Conservation (phyloP, 371 early-diverging fungal species). For the Mucor irregularis region DNA sequence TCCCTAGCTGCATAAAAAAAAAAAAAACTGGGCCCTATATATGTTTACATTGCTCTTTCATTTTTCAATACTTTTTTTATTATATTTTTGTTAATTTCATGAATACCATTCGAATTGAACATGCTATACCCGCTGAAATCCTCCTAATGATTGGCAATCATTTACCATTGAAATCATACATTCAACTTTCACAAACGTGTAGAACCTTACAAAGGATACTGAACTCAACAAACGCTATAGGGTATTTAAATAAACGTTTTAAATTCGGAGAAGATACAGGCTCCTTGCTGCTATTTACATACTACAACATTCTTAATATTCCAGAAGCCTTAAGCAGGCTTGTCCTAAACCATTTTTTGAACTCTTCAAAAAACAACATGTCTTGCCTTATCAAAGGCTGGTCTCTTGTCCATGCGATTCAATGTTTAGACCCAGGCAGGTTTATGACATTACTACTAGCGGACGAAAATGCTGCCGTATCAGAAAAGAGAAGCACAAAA, state of each 20-base stretch:
- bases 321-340: not conserved
- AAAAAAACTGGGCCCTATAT: not conserved
- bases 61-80: not conserved
- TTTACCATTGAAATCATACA: constrained; percentile 14
- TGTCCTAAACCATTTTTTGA: not conserved
- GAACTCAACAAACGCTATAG: constrained; percentile 4
- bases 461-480: not conserved
- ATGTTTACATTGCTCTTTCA: not conserved
- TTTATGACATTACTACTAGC: not conserved
- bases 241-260: constrained; percentile 19
- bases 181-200: constrained; percentile 21
- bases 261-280: constrained; percentile 18
- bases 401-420: constrained; percentile 16
- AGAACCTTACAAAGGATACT: constrained; percentile 5
- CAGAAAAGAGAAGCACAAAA: not conserved
- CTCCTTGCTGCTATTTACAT: constrained; percentile 15
- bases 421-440: constrained; percentile 1
- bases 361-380: not conserved
- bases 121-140: constrained; percentile 16
- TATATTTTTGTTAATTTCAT: not conserved
- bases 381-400: constrained; percentile 1
- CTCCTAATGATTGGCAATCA: not conserved
- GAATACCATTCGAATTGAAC: not conserved
- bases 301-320: constrained; percentile 11
- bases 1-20: not conserved